These are phyloP conservation scores for Kodamaea laetipori DNA, from an alignment of 805 yeast species.

Conservation along the genomic window DNA sequence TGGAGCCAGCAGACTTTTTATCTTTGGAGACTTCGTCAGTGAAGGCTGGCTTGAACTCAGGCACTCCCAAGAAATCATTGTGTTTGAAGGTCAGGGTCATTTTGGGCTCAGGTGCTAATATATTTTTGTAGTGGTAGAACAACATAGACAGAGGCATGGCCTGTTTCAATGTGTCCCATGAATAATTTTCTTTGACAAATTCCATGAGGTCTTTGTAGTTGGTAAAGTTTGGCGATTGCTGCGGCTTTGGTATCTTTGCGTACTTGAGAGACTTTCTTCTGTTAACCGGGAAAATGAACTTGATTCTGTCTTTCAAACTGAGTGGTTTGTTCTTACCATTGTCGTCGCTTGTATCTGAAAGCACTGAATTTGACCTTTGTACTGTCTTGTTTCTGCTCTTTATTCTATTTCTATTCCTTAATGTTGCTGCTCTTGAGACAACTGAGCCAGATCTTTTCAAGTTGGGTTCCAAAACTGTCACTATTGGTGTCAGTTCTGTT, in stretches of 20 bases:
- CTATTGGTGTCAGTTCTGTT: slow-evolving; percentile 21
- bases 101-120: slow-evolving; percentile 18
- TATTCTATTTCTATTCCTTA: slow-evolving; percentile 34
- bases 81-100: not conserved
- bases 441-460: slow-evolving; percentile 29
- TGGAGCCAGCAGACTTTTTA: not conserved
- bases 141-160: slow-evolving; percentile 10
- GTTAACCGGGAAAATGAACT: slow-evolving; percentile 37
- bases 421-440: slow-evolving; percentile 32
- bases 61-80: not conserved
- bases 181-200: slow-evolving; percentile 6
- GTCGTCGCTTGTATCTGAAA: slow-evolving; percentile 3
- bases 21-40: not conserved
- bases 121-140: slow-evolving; percentile 24
- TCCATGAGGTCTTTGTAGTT: slow-evolving; percentile 20
- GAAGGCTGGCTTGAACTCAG: not conserved
- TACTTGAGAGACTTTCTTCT: slow-evolving; percentile 38
- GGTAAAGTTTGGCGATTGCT: slow-evolving; percentile 23
- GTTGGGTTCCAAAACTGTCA: slow-evolving; percentile 27
- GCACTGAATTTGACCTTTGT: slow-evolving; percentile 14
- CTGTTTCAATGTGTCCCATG: slow-evolving; percentile 5
- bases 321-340: slow-evolving; percentile 4
- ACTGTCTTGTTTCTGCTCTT: slow-evolving; percentile 32
- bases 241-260: slow-evolving; percentile 16
- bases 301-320: slow-evolving; percentile 12